Percentiles rank a stretch among this genome's conserved stretches.
Conservation (phyloP, 2,329 filamentous ascomycete species). For the Neofusicoccum parvum region DNA sequence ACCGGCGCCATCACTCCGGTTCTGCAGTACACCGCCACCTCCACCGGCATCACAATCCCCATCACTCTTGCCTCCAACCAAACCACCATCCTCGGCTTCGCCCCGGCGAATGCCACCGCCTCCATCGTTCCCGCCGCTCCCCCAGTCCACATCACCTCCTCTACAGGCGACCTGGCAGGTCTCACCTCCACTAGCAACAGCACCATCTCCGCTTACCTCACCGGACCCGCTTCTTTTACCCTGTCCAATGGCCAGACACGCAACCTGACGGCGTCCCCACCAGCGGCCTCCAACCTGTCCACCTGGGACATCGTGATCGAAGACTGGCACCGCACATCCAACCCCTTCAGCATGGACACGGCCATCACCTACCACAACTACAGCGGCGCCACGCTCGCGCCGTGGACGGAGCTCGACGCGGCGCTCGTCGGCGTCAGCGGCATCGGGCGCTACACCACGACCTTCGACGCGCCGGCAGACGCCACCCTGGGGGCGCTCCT, state of each 20-base stretch:
- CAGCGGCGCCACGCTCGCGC: conserved; percentile 27
- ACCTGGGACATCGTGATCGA: conserved; percentile 44
- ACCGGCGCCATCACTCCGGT: conserved; percentile 41
- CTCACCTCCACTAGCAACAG: background rate
- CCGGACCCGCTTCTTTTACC: conserved; percentile 19
- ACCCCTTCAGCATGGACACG: conserved; percentile 38
- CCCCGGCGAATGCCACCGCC: background rate
- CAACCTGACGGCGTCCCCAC: conserved; percentile 24
- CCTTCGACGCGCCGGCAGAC: conserved; percentile 31
- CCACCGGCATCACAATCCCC: conserved; percentile 33
- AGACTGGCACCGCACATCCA: conserved; percentile 41
- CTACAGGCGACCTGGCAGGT: conserved; percentile 2
- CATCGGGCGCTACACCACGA: conserved; percentile 38
- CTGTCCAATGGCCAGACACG: conserved; percentile 23
- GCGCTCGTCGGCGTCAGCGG: conserved; percentile 36
- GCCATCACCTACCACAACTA: conserved; percentile 32
- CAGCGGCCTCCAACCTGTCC: conserved; percentile 29
- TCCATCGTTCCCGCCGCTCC: background rate
- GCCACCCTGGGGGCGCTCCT: conserved; percentile 27
- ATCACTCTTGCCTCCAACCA: conserved; percentile 45
- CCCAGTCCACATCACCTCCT: background rate
- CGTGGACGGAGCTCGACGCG: conserved; percentile 39
- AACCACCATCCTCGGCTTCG: conserved; percentile 44
- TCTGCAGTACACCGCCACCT: conserved; percentile 34
- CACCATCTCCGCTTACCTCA: conserved; percentile 17